Percentiles rank a stretch among this genome's conserved stretches.
Conservation (phyloP, 345 rosid species). For the Eucalyptus urophylla region DNA sequence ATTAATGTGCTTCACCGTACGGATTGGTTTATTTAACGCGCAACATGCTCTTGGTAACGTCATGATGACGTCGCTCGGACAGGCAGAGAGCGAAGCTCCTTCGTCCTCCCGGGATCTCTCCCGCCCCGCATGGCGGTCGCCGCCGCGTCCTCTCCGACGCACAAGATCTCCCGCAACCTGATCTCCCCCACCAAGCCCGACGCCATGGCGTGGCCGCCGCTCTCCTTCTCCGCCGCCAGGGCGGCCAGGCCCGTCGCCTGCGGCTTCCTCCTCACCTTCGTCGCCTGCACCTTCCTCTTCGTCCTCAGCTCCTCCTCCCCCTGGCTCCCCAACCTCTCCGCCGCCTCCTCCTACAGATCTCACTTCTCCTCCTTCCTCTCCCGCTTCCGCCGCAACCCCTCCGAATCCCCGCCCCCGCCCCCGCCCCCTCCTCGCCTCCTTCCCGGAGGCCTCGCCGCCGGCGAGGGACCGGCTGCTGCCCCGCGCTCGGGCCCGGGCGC, state of each 20-base stretch:
- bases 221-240: not conserved
- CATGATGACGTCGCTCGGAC: not conserved
- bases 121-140: constrained; percentile 13
- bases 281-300: constrained; percentile 6
- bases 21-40: not conserved
- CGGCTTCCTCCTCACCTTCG: not conserved
- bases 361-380: not conserved
- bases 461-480: not conserved
- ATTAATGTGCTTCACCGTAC: not conserved
- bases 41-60: not conserved
- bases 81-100: not conserved
- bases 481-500: not conserved
- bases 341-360: not conserved
- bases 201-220: not conserved
- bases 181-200: not conserved
- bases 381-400: not conserved
- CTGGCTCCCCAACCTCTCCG: not conserved
- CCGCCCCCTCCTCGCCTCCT: not conserved
- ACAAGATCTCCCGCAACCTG: not conserved
- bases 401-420: not conserved
- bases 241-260: not conserved
- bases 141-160: constrained; percentile 11
- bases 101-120: constrained; percentile 1
- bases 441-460: not conserved
- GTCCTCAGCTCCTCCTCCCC: constrained; percentile 3